These are phyloP conservation scores for Stemphylium lycopersici DNA, from an alignment of 2,329 filamentous ascomycete genomes.

Conservation along the genomic window DNA sequence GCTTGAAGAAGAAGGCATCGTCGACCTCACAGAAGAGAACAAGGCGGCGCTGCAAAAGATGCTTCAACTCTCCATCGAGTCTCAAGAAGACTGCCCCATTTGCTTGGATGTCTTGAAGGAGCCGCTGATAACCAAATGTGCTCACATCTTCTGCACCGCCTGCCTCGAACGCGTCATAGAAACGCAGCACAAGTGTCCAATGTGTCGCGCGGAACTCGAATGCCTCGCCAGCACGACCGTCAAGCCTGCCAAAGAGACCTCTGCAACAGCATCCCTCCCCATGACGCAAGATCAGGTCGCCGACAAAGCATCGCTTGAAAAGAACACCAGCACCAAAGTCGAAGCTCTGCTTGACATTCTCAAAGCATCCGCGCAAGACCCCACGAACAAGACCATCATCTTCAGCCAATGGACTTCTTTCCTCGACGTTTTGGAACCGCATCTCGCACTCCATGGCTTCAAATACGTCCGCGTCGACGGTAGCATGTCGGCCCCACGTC, in stretches of 20 bases:
- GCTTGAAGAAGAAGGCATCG: constrained; percentile 70
- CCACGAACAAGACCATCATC: constrained; percentile 69
- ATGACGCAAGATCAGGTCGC: constrained; percentile 47
- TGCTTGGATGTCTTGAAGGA: constrained; percentile 75
- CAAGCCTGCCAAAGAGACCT: constrained; percentile 65
- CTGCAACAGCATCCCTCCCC: constrained; percentile 23
- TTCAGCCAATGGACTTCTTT: constrained; percentile 82
- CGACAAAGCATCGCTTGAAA: constrained; percentile 60
- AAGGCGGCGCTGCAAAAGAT: constrained; percentile 73
- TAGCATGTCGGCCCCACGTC: constrained; percentile 71
- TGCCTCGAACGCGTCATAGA: constrained; percentile 80
- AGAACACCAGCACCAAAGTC: constrained; percentile 76
- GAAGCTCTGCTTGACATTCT: constrained; percentile 79
- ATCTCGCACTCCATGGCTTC: constrained; percentile 66
- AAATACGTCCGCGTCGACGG: constrained; percentile 79
- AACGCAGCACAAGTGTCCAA: constrained; percentile 79
- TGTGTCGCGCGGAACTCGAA: constrained; percentile 75
- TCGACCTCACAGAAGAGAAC: constrained; percentile 76
- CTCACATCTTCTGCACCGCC: constrained; percentile 75
- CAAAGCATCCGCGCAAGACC: constrained; percentile 68
- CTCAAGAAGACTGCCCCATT: constrained; percentile 80
- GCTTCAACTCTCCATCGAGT: constrained; percentile 77
- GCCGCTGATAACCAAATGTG: constrained; percentile 84
- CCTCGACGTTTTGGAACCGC: constrained; percentile 71
- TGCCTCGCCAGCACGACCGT: constrained; percentile 60